These are phyloP conservation scores for Elaeis oleifera DNA, from an alignment of 202 grass and related monocot genomes.

Conservation along the genomic window DNA sequence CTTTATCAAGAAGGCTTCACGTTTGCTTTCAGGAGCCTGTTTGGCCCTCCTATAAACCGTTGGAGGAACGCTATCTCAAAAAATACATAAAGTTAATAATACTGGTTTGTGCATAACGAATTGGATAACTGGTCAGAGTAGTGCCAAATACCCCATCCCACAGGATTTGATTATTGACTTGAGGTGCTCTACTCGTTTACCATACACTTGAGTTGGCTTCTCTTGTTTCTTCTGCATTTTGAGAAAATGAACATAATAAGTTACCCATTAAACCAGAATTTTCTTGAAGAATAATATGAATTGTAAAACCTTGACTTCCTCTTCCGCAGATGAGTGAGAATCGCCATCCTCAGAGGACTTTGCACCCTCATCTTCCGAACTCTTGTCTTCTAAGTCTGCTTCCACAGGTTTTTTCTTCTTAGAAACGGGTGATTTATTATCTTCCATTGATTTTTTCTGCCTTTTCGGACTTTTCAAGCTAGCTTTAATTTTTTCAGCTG, in stretches of 20 bases:
- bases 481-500: slow-evolving; percentile 45
- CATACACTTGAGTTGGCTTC: slow-evolving; percentile 40
- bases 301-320: slow-evolving; percentile 62
- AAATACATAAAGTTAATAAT: slow-evolving; percentile 18
- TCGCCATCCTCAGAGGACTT: slow-evolving; percentile 40
- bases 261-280: slow-evolving; percentile 6
- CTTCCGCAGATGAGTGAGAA: slow-evolving; percentile 61
- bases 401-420: slow-evolving; percentile 49
- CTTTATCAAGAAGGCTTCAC: slow-evolving; percentile 67
- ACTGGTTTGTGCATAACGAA: slow-evolving; percentile 12
- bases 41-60: slow-evolving; percentile 75
- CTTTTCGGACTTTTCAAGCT: slow-evolving; percentile 27
- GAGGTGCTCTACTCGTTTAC: slow-evolving; percentile 69
- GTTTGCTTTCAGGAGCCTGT: slow-evolving; percentile 78
- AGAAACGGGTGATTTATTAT: slow-evolving; percentile 38
- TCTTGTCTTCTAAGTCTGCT: slow-evolving; percentile 33
- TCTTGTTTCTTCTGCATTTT: slow-evolving; percentile 65
- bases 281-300: slow-evolving; percentile 1
- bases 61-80: slow-evolving; percentile 60
- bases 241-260: slow-evolving; percentile 25
- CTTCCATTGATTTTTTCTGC: slow-evolving; percentile 39
- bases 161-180: slow-evolving; percentile 94
- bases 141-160: slow-evolving; percentile 57
- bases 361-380: slow-evolving; percentile 36
- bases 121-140: slow-evolving; percentile 7